Base-by-base conservation (phyloP, 768 basidiomycete species). In the Infundibulicybe gibba region DNA sequence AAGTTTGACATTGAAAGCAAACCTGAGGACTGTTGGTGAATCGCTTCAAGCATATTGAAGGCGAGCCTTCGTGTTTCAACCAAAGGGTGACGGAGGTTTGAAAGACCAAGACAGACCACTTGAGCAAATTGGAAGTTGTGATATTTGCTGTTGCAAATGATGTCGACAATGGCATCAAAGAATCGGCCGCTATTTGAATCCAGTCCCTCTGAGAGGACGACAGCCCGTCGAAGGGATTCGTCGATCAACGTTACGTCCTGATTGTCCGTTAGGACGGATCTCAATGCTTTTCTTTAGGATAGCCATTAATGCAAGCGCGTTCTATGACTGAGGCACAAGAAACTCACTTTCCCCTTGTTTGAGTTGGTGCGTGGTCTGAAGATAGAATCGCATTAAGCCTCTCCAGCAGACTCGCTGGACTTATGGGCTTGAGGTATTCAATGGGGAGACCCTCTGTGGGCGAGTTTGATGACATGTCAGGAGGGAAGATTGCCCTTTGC, bases 51-150 rank as follows among this genome's bases (percentile, higher is more conserved):
- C 56, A 91, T 79, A 53, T 82, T 75, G 62, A 94, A 88, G 1
- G 94, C 86, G 39, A 78, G 78, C n/a, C 76, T 75, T 10, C 94
- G 83, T 40, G 86, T 80, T 15, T 72, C 66, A 6, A 74, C 52
- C 17, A 78, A 72, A 3, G 81, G 77, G 61, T 94, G 87, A 30
- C 88, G 85, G 9, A 97, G 76, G 64, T 97, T 97, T 15, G 88
- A 84, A 15, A 97, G 67, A 2, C 86, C 88, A 12, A 95, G 72
- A 56, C 84, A 91, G 17, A 80, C 75, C 12, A 81, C 69, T 58
- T 95, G 91, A 19, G 82, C 72, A 57, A 92, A 88, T 3, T 77
- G 76, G 61, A 87, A 90, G 41, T 74, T 71, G 57, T 82, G 86
- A 20, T 60, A 62, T 17, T 76, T 71, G 11, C 57, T 57, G 16